Base-by-base conservation (phyloP, 768 basidiomycete species). In the Pisolithus microcarpus region DNA sequence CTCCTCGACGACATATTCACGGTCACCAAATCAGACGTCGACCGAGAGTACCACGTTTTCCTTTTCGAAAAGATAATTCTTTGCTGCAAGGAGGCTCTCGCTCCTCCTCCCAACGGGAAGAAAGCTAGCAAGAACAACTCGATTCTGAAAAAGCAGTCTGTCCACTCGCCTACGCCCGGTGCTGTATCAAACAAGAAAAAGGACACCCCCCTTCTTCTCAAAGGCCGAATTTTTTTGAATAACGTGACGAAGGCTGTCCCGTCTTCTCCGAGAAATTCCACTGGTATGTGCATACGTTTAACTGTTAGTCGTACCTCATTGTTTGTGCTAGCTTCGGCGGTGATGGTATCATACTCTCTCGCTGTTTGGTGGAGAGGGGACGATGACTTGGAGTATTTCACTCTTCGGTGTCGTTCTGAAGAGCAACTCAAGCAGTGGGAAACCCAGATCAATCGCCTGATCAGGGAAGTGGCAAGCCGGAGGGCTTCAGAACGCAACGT, bases 61-160 rank as follows among this genome's bases (percentile, higher is more conserved):
- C 75, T 99, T 34, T 99, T 99, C 58, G 94, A 98, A 72, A 92
- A 92, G 73, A 99, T 99, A 68, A 92, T 99, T 57, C 79, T 98
- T 19, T 99, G 96, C 70, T 98, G 96, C 76, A 98, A 98, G 67
- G 96, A 98, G 66, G 85, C 87, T 6, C 63, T 76, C 15, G 75
- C 75, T 5, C 75, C 76, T 6, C 74, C 78, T 10, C 73, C 76
- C 34, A 81, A 77, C 54, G 75, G 78, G 38, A 82, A 80, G 67
- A 89, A 91, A 69, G 73, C 72, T 37, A 75, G 77, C 58, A 97
- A 97, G 76, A 92, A 78, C 62, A 88, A 89, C 51, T 90, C 90
- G 7, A 81, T 97, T 46, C 67, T 96, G 54, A 91, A 94, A 76
- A 95, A 93, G 69, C 86, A 87, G 56, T 67, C 72, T 21, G 69